Evolutionary conservation across 2,329 filamentous ascomycete species (phyloP).

Genomic region (Botrytis paeoniae): DNA sequence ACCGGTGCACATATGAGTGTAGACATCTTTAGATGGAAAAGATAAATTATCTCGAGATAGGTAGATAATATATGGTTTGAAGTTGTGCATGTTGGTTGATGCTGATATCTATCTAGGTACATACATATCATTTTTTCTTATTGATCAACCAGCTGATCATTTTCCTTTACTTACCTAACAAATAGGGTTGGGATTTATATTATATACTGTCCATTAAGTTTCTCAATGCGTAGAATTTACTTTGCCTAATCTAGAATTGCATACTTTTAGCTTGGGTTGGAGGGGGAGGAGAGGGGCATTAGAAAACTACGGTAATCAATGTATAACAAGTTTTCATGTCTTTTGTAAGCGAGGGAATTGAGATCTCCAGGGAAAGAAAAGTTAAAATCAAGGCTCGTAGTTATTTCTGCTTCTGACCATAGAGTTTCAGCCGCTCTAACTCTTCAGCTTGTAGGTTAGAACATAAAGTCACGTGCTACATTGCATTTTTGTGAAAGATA

Average conservation of each 20-base stretch:
- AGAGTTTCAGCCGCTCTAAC: background rate
- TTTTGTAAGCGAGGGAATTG: background rate
- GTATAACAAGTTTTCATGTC: background rate
- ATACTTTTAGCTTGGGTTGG: background rate
- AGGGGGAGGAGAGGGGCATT: background rate
- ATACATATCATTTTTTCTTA: background rate
- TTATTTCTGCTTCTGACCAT: background rate
- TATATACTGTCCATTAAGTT: background rate
- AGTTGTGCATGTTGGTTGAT: background rate
- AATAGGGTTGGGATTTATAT: background rate
- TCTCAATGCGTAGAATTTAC: background rate
- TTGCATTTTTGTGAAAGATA: background rate
- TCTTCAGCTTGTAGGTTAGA: background rate
- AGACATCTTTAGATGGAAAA: accelerated
- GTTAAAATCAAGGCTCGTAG: background rate
- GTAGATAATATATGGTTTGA: background rate
- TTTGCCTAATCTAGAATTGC: background rate
- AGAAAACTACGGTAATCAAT: background rate
- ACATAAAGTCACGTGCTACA: background rate
- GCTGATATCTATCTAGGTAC: background rate
- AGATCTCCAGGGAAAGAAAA: background rate
- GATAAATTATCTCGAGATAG: background rate
- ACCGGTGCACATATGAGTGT: background rate
- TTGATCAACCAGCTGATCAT: background rate
- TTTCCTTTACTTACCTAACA: background rate